phyloP scores from a whole-genome alignment of 1,284 basidiomycete species.

The Fistulina hepatica region DNA sequence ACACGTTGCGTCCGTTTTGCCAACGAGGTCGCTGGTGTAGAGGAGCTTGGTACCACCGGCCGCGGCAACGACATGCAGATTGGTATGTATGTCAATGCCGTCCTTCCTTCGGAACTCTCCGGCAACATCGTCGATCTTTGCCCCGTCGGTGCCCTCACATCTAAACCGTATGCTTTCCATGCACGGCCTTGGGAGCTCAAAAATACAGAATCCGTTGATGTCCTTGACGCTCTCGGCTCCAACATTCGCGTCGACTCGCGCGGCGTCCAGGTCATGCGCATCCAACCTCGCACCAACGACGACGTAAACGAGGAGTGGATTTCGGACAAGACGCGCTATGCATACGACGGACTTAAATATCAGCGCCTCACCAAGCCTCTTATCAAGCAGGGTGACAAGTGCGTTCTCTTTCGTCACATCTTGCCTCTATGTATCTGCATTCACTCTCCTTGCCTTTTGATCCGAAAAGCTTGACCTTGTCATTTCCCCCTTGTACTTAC shows the following conservation, averaged over 20 bases:
- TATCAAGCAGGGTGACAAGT: conserved; percentile 83
- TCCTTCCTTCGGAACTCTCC: conserved; percentile 94
- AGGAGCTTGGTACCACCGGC: conserved; percentile 94
- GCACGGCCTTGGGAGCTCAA: conserved; percentile 98
- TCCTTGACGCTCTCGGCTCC: conserved; percentile 95
- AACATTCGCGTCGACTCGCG: conserved; percentile 97
- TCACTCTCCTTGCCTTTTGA: too few species aligned
- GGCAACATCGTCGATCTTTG: conserved; percentile 98
- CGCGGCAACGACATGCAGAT: conserved; percentile 99
- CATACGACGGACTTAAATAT: conserved; percentile 92
- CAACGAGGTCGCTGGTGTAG: conserved; percentile 97
- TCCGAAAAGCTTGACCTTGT: too few species aligned
- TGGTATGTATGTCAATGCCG: conserved; percentile 97
- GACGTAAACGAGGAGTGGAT: conserved; percentile 99
- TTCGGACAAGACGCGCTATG: conserved; percentile 97
- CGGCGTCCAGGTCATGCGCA: conserved; percentile 93
- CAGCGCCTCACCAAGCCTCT: conserved; percentile 93
- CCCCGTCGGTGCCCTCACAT: conserved; percentile 94
- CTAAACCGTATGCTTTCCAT: conserved; percentile 96
- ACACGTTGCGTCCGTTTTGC: conserved; percentile 98
- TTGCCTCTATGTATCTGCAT: too few species aligned
- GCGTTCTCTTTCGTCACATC: too few species aligned
- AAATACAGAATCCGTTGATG: conserved; percentile 95
- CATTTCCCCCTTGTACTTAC: too few species aligned
- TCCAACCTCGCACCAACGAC: conserved; percentile 94